Evolutionary conservation across 2,329 filamentous ascomycete species (phyloP).

Genomic region (Sporothrix protearum): DNA sequence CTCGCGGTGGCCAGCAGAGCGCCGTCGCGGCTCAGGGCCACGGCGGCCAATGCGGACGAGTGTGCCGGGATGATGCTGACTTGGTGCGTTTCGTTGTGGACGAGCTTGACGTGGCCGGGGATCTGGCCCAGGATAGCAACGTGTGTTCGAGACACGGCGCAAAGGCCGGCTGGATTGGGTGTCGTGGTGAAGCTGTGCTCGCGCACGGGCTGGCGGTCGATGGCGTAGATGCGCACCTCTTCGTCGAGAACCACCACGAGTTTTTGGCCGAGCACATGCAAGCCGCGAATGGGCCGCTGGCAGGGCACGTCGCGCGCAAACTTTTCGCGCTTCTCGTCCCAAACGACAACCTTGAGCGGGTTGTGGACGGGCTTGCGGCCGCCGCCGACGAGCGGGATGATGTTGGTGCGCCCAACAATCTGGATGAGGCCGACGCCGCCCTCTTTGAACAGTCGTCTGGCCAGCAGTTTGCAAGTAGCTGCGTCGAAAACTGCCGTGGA

Average conservation of each 20-base stretch:
- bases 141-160: slow-evolving; percentile 68
- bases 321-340: slow-evolving; percentile 80
- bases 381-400: slow-evolving; percentile 84
- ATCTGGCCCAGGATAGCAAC: slow-evolving; percentile 84
- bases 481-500: slow-evolving; percentile 64
- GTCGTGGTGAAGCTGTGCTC: slow-evolving; percentile 78
- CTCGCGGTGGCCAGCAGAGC: slow-evolving; percentile 84
- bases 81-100: slow-evolving; percentile 71
- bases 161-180: slow-evolving; percentile 77
- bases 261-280: slow-evolving; percentile 70
- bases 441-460: slow-evolving; percentile 67
- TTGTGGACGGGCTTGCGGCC: slow-evolving; percentile 81
- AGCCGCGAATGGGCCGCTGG: slow-evolving; percentile 73
- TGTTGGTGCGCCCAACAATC: slow-evolving; percentile 85
- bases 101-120: slow-evolving; percentile 81
- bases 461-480: slow-evolving; percentile 67
- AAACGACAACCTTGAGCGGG: slow-evolving; percentile 73
- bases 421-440: slow-evolving; percentile 72
- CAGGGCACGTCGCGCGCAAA: slow-evolving; percentile 73
- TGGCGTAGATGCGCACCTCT: slow-evolving; percentile 75
- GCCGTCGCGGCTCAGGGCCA: slow-evolving; percentile 76
- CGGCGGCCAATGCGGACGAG: slow-evolving; percentile 69
- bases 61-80: slow-evolving; percentile 95
- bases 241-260: slow-evolving; percentile 80
- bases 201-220: slow-evolving; percentile 67